Percentiles rank a stretch among this genome's conserved stretches.
Evolutionary conservation across 345 rosid genomes (phyloP).

Genomic region (Garcia nutans): DNA sequence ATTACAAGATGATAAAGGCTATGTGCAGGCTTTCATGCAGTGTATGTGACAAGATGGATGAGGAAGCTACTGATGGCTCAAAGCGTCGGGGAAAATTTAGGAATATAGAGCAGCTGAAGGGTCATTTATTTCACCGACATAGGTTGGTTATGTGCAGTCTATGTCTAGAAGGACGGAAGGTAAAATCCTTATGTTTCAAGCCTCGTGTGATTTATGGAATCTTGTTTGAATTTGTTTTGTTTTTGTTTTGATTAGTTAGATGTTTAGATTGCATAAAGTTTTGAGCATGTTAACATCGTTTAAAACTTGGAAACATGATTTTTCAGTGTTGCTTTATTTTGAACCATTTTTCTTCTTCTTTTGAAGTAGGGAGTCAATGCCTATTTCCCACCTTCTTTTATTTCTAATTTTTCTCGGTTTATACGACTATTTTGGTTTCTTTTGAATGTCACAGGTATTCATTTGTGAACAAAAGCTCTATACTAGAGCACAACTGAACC

Average conservation of each 20-base stretch:
- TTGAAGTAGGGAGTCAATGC: background rate
- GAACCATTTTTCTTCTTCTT: background rate
- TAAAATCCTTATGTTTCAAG: conserved; percentile 11
- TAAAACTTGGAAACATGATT: background rate
- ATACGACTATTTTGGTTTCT: conserved; percentile 8
- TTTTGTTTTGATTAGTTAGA: background rate
- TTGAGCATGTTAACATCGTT: background rate
- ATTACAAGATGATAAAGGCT: conserved; percentile 94
- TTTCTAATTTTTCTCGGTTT: background rate
- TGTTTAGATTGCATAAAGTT: background rate
- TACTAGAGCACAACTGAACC: conserved; percentile 73
- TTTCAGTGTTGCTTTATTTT: background rate
- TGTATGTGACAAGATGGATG: conserved; percentile 73
- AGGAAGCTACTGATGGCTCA: conserved; percentile 53
- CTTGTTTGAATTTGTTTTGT: background rate
- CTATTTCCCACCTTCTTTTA: background rate
- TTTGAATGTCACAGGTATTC: conserved; percentile 55
- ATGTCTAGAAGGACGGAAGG: conserved; percentile 97
- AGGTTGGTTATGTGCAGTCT: conserved; percentile 77
- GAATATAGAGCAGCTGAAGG: conserved; percentile 87
- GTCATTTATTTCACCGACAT: conserved; percentile 86
- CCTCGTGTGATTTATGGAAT: background rate
- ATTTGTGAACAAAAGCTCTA: conserved; percentile 92
- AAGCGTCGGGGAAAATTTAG: conserved; percentile 63
- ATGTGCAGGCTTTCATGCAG: conserved; percentile 96